These are phyloP conservation scores for Fallopia convolvulus DNA, from an alignment of 148 eudicot genomes.

Conservation along the genomic window DNA sequence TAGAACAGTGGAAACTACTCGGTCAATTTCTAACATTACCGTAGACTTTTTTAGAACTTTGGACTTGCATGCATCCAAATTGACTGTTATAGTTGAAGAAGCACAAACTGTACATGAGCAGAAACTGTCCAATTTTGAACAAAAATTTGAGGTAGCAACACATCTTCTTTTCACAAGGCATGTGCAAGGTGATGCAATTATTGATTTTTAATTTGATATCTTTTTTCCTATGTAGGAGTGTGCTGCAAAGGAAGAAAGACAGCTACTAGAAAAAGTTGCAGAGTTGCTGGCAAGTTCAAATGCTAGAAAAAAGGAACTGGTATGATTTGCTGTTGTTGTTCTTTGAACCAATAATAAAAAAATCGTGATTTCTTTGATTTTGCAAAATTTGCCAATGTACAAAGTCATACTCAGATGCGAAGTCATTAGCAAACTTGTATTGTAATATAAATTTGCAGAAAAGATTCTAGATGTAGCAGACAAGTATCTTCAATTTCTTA, in stretches of 20 bases:
- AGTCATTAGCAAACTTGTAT: neutral
- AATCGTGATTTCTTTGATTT: neutral
- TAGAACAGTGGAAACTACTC: constrained; percentile 70
- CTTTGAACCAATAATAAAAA: neutral
- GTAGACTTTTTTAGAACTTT: constrained; percentile 59
- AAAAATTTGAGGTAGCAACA: constrained; percentile 72
- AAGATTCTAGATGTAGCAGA: neutral
- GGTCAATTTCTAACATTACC: constrained; percentile 75
- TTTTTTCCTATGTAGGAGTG: constrained; percentile 45
- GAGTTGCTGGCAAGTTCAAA: constrained; percentile 92
- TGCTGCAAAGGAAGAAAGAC: constrained; percentile 82
- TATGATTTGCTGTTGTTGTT: constrained; percentile 18
- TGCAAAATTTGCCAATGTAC: neutral
- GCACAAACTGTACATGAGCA: constrained; percentile 64
- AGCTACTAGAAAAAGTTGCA: constrained; percentile 80
- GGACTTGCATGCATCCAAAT: constrained; percentile 70
- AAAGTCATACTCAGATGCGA: neutral
- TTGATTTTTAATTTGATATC: constrained; percentile 7
- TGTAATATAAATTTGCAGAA: neutral
- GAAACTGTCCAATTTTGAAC: constrained; percentile 75
- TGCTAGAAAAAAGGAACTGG: constrained; percentile 88
- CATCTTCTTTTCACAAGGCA: neutral
- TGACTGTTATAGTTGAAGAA: constrained; percentile 72
- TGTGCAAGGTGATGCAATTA: neutral
- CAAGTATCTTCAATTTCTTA: neutral